Evolutionary conservation across 257 asterid genomes (phyloP), one percentile per base, ranked within the genome.

Genomic region (Ocimum tenuiflorum): DNA sequence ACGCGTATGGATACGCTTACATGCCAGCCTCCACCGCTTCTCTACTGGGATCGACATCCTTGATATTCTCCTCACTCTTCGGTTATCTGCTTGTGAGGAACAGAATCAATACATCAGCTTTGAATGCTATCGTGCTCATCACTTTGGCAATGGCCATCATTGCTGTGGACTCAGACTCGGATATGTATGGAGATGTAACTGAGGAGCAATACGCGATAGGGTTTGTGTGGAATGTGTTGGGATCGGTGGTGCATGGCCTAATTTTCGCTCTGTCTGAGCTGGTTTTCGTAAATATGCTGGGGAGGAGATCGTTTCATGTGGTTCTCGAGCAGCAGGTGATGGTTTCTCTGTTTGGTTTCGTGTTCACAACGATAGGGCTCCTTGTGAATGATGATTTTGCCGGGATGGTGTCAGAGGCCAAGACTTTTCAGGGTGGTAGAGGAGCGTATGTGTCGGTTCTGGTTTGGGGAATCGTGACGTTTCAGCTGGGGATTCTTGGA

Each of bases 11-110:
- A 18, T 88, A 91, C 1, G 98, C 98, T 0, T 86, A 91, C 68
- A 54, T 91, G 42, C 98, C 98, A 0, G 96, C 98, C 18, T 91
- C 98, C 4, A 91, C 98, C 0, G 98, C 98, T 48, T 82, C 98
- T 52, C 88, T 91, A 12, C 24, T 91, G 53, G 95, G 96, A 54
- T 85, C 98, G 1, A 75, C 92, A 1, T 78, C 90, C 17, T 76
- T 91, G 63, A 84, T 86, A 17, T 91, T 91, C 49, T 83, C 95
- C 1, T 77, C 96, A 0, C 69, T 91, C 35, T 91, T 91, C 11
- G 96, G 98, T 0, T 91, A 79, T 64, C 77, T 88, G 6, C 73
- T 91, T 0, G 96, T 86, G 73, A 85, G 83, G 60, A 91, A 91
- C 79, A 85, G 79, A 73, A 81, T 91, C 74, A 91, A 88, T 29